phyloP scores from a whole-genome alignment of 257 asterid species.

The Ligustrum vulgare region DNA sequence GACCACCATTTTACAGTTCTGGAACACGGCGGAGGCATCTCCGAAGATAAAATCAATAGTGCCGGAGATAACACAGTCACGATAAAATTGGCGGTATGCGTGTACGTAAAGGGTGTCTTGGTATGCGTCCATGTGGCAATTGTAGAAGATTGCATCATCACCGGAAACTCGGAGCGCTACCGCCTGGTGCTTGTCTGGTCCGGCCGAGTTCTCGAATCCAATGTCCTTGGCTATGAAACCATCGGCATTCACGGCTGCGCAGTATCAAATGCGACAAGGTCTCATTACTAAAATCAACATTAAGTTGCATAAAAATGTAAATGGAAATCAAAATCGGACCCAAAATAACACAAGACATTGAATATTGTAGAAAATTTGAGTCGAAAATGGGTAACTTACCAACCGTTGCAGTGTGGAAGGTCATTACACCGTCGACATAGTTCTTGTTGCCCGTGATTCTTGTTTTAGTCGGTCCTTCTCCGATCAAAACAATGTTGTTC shows the following conservation, averaged over 20 bases:
- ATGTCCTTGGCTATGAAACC: slow-evolving; percentile 68
- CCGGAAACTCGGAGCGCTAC: slow-evolving; percentile 76
- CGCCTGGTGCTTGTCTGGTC: slow-evolving; percentile 62
- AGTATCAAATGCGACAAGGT: background rate
- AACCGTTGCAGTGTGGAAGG: slow-evolving; percentile 41
- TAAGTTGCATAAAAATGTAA: background rate
- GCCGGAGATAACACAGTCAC: slow-evolving; percentile 65
- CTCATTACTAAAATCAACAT: background rate
- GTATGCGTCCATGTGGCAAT: slow-evolving; percentile 64
- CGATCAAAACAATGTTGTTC: slow-evolving; percentile 32
- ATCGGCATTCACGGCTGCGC: slow-evolving; percentile 58
- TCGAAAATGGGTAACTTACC: slow-evolving; percentile 21
- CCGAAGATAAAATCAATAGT: slow-evolving; percentile 85
- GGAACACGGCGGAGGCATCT: slow-evolving; percentile 65
- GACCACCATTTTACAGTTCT: slow-evolving; percentile 53
- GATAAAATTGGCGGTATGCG: slow-evolving; percentile 67
- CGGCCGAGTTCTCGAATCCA: slow-evolving; percentile 78
- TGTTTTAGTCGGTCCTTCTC: slow-evolving; percentile 44
- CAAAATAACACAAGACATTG: too few species aligned
- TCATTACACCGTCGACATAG: slow-evolving; percentile 25
- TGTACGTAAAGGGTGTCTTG: slow-evolving; percentile 84
- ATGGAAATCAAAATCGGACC: background rate
- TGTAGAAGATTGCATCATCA: slow-evolving; percentile 53
- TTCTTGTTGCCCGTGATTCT: slow-evolving; percentile 40
- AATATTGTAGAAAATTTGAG: background rate